phyloP scores from a whole-genome alignment of 495 filamentous ascomycete genomes.

The Talaromyces trachyspermus region DNA sequence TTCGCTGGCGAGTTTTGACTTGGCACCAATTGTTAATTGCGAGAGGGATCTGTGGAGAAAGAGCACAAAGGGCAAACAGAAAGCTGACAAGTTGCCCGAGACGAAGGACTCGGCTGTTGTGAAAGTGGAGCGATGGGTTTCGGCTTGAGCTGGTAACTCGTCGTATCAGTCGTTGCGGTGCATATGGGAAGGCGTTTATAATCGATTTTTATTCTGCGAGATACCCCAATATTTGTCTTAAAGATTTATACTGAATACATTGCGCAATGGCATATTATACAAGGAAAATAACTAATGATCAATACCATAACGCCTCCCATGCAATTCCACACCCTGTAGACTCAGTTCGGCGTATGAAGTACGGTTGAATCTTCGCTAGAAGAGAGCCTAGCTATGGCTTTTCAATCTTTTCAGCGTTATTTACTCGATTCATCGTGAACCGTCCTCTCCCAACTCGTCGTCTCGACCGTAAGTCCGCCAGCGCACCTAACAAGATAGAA shows the following conservation, averaged over 20 bases:
- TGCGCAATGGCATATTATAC: too few species aligned
- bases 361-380: too few species aligned
- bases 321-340: too few species aligned
- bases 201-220: neutral
- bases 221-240: conserved; percentile 1
- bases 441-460: conserved; percentile 32
- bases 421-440: neutral
- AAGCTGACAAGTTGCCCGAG: conserved; percentile 24
- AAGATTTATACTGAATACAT: neutral
- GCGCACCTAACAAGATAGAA: conserved; percentile 59
- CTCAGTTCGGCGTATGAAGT: too few species aligned
- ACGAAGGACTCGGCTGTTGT: conserved; percentile 19
- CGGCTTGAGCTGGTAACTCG: neutral
- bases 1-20: conserved; percentile 26
- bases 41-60: conserved; percentile 37
- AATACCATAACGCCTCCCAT: conserved; percentile 4
- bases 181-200: conserved; percentile 1
- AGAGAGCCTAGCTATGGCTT: too few species aligned
- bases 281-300: neutral
- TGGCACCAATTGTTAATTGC: conserved; percentile 43
- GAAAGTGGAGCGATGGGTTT: conserved; percentile 22
- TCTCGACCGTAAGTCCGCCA: conserved; percentile 71
- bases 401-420: neutral
- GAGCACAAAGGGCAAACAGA: conserved; percentile 20
- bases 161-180: neutral